Evolutionary conservation across 257 asterid genomes (phyloP), one percentile per base, ranked within the genome.

Genomic region (Solanum stenotomum): DNA sequence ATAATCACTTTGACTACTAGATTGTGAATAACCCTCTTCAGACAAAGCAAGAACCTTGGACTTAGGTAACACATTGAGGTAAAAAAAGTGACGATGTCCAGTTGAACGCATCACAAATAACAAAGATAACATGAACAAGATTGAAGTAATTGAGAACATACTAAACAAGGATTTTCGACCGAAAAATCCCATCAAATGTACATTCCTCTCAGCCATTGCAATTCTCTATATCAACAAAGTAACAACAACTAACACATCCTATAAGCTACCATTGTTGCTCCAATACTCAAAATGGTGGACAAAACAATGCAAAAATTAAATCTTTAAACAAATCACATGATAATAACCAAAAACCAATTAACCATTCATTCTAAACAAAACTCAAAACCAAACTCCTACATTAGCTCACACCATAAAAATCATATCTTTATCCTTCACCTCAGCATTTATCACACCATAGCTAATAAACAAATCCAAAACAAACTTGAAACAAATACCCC

Each of bases 91-190:
- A 61, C 91, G 89, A 75, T 85, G 89, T 67, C 92, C 91, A 18
- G 96, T 90, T 27, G 98, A 93, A 67, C 94, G 93, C 85, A 96
- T 88, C 23, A 96, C 91, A 67, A 90, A 91, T 85, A 95, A 94
- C 98, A 98, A 95, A 87, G 98, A 96, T n/a, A 92, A 84, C 38
- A 96, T 84, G 90, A 97, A 94, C 88, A 97, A 84, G 63, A 91
- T 85, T 2, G 97, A 90, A 52, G 96, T 89, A 72, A 94, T 59
- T 84, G 94, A 88, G 89, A 96, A 95, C 93, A 95, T 93, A 89
- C 90, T 91, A 83, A 92, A 92, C n/a, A 96, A 88, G 87, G 95
- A 91, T 91, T 92, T 97, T 84, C 92, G 90, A 81, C 93, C 87
- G 11, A 86, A 86, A 75, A 88, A 78, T 56, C 94, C 95, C 91